Evolutionary conservation across 192 early-diverging fungal genomes (phyloP).

Genomic region (Coemansia nantahalensis): DNA sequence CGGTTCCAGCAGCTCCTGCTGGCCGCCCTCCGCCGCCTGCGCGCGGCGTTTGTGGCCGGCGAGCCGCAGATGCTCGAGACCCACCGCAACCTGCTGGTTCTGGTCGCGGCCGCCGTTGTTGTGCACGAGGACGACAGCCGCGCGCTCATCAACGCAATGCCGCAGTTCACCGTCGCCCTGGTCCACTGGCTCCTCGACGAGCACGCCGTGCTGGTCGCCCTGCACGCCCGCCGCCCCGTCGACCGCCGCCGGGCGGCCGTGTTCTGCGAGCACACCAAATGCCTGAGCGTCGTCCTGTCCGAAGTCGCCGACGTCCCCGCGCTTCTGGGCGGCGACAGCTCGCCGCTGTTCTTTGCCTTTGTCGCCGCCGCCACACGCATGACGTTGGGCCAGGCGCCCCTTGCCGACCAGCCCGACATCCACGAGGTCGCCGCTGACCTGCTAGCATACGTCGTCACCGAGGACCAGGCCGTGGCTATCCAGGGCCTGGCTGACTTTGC

Average conservation of each 20-base stretch:
- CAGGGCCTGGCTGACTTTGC: conserved; percentile 13
- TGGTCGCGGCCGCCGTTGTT: conserved; percentile 36
- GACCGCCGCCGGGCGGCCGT: conserved; percentile 16
- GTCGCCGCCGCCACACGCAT: conserved; percentile 45
- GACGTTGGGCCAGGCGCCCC: conserved; percentile 32
- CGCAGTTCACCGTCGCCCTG: conserved; percentile 19
- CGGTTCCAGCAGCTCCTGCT: conserved; percentile 29
- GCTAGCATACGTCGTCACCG: conserved; percentile 45
- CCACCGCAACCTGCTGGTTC: conserved; percentile 31
- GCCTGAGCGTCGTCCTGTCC: conserved; percentile 42
- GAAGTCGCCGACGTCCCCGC: conserved; percentile 41
- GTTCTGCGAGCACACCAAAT: conserved; percentile 42
- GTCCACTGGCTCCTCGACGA: conserved; percentile 46
- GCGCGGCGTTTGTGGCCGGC: conserved; percentile 13
- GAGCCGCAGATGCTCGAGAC: conserved; percentile 29
- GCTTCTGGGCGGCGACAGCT: conserved; percentile 42
- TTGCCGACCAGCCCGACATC: conserved; percentile 16
- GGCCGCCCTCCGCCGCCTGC: conserved; percentile 17
- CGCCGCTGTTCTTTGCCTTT: conserved; percentile 48
- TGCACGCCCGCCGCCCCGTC: not conserved
- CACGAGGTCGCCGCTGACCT: conserved; percentile 43
- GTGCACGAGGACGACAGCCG: conserved; percentile 31
- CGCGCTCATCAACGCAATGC: conserved; percentile 25
- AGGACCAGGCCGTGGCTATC: conserved; percentile 44
- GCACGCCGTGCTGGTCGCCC: conserved; percentile 12